Base-by-base conservation (phyloP, 768 basidiomycete genomes). In the Lactifluus volemus region DNA sequence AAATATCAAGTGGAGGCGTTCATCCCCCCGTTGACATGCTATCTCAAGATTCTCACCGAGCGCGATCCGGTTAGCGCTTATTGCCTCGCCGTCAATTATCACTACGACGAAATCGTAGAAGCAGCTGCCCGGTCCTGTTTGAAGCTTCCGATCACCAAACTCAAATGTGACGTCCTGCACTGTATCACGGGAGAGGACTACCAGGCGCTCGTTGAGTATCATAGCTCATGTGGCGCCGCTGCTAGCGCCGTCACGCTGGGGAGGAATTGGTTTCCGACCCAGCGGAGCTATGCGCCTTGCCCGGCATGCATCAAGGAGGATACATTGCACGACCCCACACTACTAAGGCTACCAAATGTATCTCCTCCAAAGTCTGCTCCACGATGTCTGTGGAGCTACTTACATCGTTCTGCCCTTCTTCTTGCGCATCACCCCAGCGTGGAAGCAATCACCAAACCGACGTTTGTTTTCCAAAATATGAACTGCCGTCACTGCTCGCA, bases 1-100 rank as follows among this genome's bases (percentile, higher is more conserved):
- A 65, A 65, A 45, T 65, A 65, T 56, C 52, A 53, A 7, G 53
- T 65, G 45, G 48, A 58, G 4, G 51, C 19, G 19, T 29, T 59
- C 2, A 11, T 17, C 17, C 15, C 21, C 44, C 19, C 59, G 1
- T 38, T 55, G 11, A 38, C n/a, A 2, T 32, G 10, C 10, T 54
- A 19, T 15, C 60, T 65, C 48, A 41, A 11, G 5, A 39, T 12
- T 15, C 15, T 30, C 11, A 51, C 58, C 5, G 48, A 54, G 19
- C 25, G n/a, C 9, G 53, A 65, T n/a, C 60, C 60, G 6, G 60
- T 65, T 2, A 48, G 52, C 36, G 60, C 55, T 29, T 65, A 57
- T 34, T 48, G 32, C n/a, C 41, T 61, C 42, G 60, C 55, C 2
- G 25, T 15, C 15, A 41, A 12, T 8, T 58, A 49, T 8, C 56